Percentiles rank a stretch among this genome's conserved stretches.
Conservation (phyloP, 2,329 filamentous ascomycete species). For the Intubia oerlemansii region DNA sequence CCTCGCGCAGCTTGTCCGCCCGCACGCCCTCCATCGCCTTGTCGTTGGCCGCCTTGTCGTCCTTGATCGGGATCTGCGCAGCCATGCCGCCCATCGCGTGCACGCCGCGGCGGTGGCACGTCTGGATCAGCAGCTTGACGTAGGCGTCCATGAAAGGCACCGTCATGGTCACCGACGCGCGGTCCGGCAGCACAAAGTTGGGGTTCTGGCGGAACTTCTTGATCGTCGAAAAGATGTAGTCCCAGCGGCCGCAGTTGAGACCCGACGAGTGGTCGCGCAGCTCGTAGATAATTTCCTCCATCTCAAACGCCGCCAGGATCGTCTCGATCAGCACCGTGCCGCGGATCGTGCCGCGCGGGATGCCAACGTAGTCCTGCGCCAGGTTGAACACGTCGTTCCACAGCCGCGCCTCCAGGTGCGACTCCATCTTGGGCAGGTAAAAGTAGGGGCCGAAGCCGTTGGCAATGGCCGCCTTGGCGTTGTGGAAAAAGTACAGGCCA, state of each 20-base stretch:
- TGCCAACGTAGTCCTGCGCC: slow-evolving; percentile 77
- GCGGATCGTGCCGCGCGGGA: slow-evolving; percentile 79
- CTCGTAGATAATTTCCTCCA: slow-evolving; percentile 99
- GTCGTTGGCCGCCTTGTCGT: slow-evolving; percentile 76
- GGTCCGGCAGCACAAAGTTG: slow-evolving; percentile 83
- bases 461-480: slow-evolving; percentile 70
- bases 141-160: slow-evolving; percentile 97
- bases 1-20: slow-evolving; percentile 91
- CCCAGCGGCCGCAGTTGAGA: slow-evolving; percentile 96
- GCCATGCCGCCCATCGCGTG: slow-evolving; percentile 99
- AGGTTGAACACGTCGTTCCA: slow-evolving; percentile 99
- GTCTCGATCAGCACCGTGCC: slow-evolving; percentile 95
- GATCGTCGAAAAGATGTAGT: slow-evolving; percentile 99
- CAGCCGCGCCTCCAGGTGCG: slow-evolving; percentile 83
- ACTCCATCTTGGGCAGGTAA: slow-evolving; percentile 96
- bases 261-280: slow-evolving; percentile 90
- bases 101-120: slow-evolving; percentile 89
- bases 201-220: slow-evolving; percentile 97
- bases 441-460: slow-evolving; percentile 85
- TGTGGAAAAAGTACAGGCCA: slow-evolving; percentile 98
- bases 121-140: slow-evolving; percentile 92
- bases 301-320: slow-evolving; percentile 93
- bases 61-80: slow-evolving; percentile 96
- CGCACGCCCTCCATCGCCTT: slow-evolving; percentile 84
- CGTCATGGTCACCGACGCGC: slow-evolving; percentile 85